Base-by-base conservation (phyloP, 352 stramenopile species). In the Phytophthora vignae region DNA sequence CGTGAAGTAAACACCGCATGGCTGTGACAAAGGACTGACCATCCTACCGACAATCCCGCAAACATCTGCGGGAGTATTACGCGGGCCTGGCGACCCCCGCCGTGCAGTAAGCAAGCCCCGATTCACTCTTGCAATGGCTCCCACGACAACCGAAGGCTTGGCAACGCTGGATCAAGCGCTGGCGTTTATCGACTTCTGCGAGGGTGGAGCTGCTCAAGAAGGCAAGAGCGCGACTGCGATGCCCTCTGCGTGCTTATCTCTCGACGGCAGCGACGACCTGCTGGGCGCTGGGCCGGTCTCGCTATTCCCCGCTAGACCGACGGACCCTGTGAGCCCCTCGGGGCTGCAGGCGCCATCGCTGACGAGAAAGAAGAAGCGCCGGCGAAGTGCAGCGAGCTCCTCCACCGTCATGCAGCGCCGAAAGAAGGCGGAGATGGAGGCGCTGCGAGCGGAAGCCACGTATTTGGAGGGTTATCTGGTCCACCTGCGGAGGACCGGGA, bases 361-460 rank as follows among this genome's bases (percentile, higher is more conserved):
- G 0, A 27, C 25, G 1, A 62, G 12, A 6, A 71, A 65, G 60
- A 64, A 55, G 9, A 58, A 59, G 25, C 29, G 55, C 4, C 22
- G 54, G 12, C 27, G 55, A 40, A 72, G 42, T 19, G 21, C 55
- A 17, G 38, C 38, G 10, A 78, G 58, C 22, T 78, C 67, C 0
- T 74, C 71, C 6, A 68, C 71, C 15, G 17, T 58, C 8, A 36
- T 65, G 0, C 71, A 78, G 50, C 71, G 66, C 0, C 52, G 48
- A 12, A 74, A 67, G 17, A 73, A 63, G 25, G 50, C 31, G 9
- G 71, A 78, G 36, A 12, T 78, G 0, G 55, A 61, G 15, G 44
- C 60, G 3, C 52, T 78, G 10, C 59, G 71, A 1, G 38, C 74
- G 14, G 6, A 78, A 69, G 48, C 19, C 0, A 12, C 3, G 2